Evolutionary conservation across 2,329 filamentous ascomycete species (phyloP), one percentile per base, ranked within the genome.

Genomic region (Colletotrichum kahawae): DNA sequence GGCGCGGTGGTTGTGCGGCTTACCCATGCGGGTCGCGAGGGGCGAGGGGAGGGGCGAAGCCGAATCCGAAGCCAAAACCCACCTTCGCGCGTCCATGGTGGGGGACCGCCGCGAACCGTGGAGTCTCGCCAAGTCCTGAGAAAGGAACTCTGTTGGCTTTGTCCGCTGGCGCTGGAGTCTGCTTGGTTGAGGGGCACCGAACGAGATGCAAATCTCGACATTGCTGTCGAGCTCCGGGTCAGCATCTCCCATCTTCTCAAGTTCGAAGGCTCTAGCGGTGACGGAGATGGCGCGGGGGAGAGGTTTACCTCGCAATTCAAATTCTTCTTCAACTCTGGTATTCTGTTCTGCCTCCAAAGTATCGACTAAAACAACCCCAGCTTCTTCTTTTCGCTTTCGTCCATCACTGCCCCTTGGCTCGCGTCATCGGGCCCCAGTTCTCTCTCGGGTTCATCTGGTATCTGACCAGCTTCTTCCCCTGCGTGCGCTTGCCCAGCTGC

Each of bases 401-500:
- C 92, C 87, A 91, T 95, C 83, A 96, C 88, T 84, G 83, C n/a
- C 86, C 87, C 77, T 83, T 88, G 31, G 90, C 90, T 77, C 87
- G 87, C 67, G 85, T 87, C 91, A 98, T 92, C 1, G 97, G 97
- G 0, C 97, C 97, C 97, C 97, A 99, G 83, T 98, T 97, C 81
- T 95, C 93, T 75, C 93, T 89, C 60, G 97, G 97, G 82, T 98
- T 98, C 76, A 93, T 86, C 86, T 98, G 97, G 84, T 98, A 99
- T 77, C 96, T 89, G 69, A 97, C 92, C 60, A 97, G 88, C 77
- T 93, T 93, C 82, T 91, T 93, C 74, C 87, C 89, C 68, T 91
- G 90, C 77, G 87, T 90, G 75, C 95, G 93, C 78, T 89, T 93
- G 1, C 96, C 96, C 14, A 98, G 88, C 70, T 88, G 83, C 83